Evolutionary conservation across 2,329 filamentous ascomycete genomes (phyloP), one percentile per base, ranked within the genome.

Genomic region (Epichloe amarillans): DNA sequence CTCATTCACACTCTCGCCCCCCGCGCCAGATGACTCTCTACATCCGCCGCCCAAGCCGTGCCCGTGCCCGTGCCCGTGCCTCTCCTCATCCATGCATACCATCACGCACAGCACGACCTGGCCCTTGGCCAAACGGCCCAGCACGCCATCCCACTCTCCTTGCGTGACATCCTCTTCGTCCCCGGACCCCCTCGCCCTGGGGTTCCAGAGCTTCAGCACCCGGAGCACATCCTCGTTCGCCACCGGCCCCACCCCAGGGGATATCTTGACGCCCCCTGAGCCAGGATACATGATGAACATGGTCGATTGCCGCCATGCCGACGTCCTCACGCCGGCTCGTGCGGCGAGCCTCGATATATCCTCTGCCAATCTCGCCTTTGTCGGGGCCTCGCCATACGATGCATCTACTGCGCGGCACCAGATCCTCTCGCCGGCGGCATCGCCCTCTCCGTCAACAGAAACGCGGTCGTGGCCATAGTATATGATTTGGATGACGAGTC

Each of bases 81-180:
- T 26, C 8, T 26, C 23, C 8, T 37, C 38, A 1, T 46, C 49
- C 49, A 46, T 36, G 19, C 42, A 21, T 2, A 40, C 44, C 8
- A 46, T n/a, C 7, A 4, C 42, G 21, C 21, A 36, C 15, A 50
- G 11, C 8, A 15, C 19, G 12, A 50, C 41, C 11, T 49, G 23
- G 11, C 45, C 47, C 11, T 14, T 17, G 33, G 21, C 10, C n/a
- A 19, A 41, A 8, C 39, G 46, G 10, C 39, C 53, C 49, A 61
- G 49, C 8, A 56, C 54, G 4, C 50, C 56, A 43, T 62, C 56
- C 46, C 62, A 58, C 35, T 63, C 58, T 11, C 57, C 56, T 38
- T 52, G 12, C 4, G 36, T 10, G 3, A 37, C 45, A 3, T 30
- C 7, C 10, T 7, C 21, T 56, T 56, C 36, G 14, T 38, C 36